Conservation (phyloP, 495 filamentous ascomycete genomes). For the Talaromyces borbonicus region DNA sequence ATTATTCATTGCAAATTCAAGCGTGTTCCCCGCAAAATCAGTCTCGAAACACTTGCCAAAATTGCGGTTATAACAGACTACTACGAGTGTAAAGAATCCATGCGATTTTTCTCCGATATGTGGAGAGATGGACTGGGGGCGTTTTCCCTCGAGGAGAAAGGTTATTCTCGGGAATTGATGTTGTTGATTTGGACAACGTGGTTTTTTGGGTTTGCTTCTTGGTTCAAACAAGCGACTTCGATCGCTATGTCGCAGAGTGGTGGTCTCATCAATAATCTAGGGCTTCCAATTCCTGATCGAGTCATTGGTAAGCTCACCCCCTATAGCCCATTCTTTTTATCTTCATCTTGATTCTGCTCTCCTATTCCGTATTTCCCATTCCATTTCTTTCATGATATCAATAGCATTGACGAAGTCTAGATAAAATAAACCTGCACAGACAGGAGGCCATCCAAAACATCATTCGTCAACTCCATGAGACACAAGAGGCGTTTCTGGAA, state of each 20-base stretch:
- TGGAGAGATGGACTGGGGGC: slow-evolving; percentile 30
- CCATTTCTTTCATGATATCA: too few species aligned
- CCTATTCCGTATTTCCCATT: too few species aligned
- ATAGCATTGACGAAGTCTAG: too few species aligned
- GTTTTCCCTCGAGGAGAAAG: slow-evolving; percentile 11
- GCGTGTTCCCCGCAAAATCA: slow-evolving; percentile 26
- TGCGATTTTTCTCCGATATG: slow-evolving; percentile 30
- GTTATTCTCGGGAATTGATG: slow-evolving; percentile 20
- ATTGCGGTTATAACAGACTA: slow-evolving; percentile 41
- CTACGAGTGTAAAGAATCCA: slow-evolving; percentile 31
- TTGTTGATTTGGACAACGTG: slow-evolving; percentile 31
- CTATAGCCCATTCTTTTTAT: too few species aligned
- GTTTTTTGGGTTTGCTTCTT: slow-evolving; percentile 16
- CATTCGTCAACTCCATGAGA: slow-evolving; percentile 12
- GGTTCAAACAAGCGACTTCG: slow-evolving; percentile 16
- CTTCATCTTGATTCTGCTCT: too few species aligned
- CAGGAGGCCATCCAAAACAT: slow-evolving; percentile 12
- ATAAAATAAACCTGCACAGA: slow-evolving; percentile 13
- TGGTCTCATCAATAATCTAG: slow-evolving; percentile 14
- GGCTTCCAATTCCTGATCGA: slow-evolving; percentile 19
- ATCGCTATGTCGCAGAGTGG: slow-evolving; percentile 15
- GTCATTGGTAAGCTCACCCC: slow-evolving; percentile 15
- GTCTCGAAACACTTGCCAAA: slow-evolving; percentile 31
- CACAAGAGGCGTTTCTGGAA: slow-evolving; percentile 11
- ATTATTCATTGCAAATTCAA: slow-evolving; percentile 35